Conservation (phyloP, 139 green algal species). For the Astrephomene gubernaculifera region DNA sequence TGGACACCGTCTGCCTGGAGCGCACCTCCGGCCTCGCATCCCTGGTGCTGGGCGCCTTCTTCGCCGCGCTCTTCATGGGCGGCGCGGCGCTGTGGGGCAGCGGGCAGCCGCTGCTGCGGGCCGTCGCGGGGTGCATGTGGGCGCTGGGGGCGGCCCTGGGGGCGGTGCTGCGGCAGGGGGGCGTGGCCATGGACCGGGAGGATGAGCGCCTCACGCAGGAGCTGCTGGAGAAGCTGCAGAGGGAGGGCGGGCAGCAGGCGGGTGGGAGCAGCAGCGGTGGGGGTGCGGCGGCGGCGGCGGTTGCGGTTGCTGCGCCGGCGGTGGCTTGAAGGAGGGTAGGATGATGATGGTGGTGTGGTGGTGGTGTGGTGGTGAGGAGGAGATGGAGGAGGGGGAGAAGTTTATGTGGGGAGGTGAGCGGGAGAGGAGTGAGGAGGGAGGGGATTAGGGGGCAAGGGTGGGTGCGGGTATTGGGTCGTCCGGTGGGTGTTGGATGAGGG, state of each 20-base stretch:
- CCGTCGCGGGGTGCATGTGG: constrained; percentile 41
- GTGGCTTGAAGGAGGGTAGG: no score
- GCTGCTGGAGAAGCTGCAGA: constrained; percentile 21
- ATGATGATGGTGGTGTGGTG: no score
- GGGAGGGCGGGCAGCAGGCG: neutral
- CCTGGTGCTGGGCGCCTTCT: constrained; percentile 29
- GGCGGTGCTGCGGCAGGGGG: constrained; percentile 34
- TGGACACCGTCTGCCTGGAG: constrained; percentile 69
- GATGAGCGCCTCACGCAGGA: constrained; percentile 25
- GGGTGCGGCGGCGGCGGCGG: neutral
- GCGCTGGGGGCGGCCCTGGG: constrained; percentile 32
- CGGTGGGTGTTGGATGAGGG: no score
- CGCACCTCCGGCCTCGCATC: constrained; percentile 45
- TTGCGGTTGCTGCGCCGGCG: no score
- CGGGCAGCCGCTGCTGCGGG: neutral
- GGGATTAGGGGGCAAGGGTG: no score
- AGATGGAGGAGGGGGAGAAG: no score
- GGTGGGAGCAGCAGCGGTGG: neutral
- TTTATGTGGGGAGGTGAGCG: no score
- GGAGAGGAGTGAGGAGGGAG: no score
- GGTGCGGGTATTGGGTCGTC: no score
- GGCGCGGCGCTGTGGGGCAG: constrained; percentile 45
- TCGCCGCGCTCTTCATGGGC: constrained; percentile 52
- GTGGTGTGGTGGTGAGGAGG: no score
- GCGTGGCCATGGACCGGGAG: constrained; percentile 32